phyloP scores from a whole-genome alignment of 371 early-diverging fungal species.

The Paramicrosporidium saccamoebae region DNA sequence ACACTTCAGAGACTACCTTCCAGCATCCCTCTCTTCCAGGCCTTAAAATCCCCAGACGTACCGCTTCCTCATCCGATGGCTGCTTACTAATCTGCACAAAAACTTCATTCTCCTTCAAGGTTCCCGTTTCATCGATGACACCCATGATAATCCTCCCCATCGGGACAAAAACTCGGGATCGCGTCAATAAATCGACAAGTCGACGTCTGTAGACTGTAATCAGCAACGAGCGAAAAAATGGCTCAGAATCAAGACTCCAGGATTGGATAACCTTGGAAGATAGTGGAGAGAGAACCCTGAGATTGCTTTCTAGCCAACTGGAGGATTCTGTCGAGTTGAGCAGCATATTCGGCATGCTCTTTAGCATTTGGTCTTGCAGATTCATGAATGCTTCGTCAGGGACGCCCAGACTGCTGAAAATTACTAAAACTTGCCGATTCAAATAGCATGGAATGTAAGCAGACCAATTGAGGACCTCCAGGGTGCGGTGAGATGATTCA shows the following conservation, averaged over 20 bases:
- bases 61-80: conserved; percentile 2
- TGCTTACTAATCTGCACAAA: conserved; percentile 14
- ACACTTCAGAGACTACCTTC: too few relatives aligned
- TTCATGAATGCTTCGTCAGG: conserved; percentile 13
- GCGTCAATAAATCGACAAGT: conserved; percentile 21
- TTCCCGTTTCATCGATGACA: conserved; percentile 31
- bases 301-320: background rate
- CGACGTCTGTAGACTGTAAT: conserved; percentile 8
- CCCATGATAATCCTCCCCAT: conserved; percentile 31
- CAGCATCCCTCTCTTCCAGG: too few relatives aligned
- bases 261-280: background rate
- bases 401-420: conserved; percentile 23
- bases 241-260: conserved; percentile 1
- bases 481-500: conserved; percentile 11
- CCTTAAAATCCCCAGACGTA: conserved; percentile 11
- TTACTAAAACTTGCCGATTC: conserved; percentile 30
- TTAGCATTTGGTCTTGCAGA: conserved; percentile 10
- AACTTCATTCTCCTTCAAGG: conserved; percentile 21
- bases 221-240: background rate
- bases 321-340: conserved; percentile 3
- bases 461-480: conserved; percentile 19
- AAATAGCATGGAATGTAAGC: conserved; percentile 17
- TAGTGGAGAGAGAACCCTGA: background rate
- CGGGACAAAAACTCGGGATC: conserved; percentile 23
- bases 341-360: conserved; percentile 10